Evolutionary conservation across 2,329 filamentous ascomycete species (phyloP).

Genomic region (Pseudogymnoascus sp.): DNA sequence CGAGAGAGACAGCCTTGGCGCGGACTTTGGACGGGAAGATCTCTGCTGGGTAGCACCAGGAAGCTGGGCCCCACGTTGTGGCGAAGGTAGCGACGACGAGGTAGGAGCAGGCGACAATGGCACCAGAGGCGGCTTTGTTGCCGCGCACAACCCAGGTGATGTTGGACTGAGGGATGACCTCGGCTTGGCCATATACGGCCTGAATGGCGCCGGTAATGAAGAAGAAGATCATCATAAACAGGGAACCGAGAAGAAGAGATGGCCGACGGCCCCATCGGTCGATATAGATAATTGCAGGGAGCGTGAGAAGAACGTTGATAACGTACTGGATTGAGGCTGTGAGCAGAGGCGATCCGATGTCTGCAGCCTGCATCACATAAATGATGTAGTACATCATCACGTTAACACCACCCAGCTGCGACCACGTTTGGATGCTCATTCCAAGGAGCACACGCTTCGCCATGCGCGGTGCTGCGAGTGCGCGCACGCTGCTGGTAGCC

Average conservation of each 20-base stretch:
- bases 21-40: conserved; percentile 63
- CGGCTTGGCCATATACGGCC: conserved; percentile 49
- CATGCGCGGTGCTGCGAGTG: conserved; percentile 65
- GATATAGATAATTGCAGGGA: conserved; percentile 67
- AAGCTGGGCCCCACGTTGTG: conserved; percentile 46
- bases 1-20: conserved; percentile 66
- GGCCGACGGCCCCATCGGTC: conserved; percentile 68
- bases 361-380: conserved; percentile 65
- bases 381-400: conserved; percentile 66
- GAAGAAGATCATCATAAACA: conserved; percentile 56
- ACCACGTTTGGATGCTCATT: conserved; percentile 69
- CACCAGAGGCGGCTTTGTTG: conserved; percentile 49
- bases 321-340: conserved; percentile 66
- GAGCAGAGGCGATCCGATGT: conserved; percentile 51
- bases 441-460: conserved; percentile 65
- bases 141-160: conserved; percentile 52
- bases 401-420: conserved; percentile 68
- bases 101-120: conserved; percentile 63
- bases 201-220: conserved; percentile 58
- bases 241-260: conserved; percentile 56
- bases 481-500: conserved; percentile 60
- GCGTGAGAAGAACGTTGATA: conserved; percentile 72
- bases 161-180: conserved; percentile 33
- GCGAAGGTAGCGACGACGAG: conserved; percentile 66
- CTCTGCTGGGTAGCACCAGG: conserved; percentile 55